phyloP scores from a whole-genome alignment of 176 grass and related monocot genomes.

The Oryza rufipogon region DNA sequence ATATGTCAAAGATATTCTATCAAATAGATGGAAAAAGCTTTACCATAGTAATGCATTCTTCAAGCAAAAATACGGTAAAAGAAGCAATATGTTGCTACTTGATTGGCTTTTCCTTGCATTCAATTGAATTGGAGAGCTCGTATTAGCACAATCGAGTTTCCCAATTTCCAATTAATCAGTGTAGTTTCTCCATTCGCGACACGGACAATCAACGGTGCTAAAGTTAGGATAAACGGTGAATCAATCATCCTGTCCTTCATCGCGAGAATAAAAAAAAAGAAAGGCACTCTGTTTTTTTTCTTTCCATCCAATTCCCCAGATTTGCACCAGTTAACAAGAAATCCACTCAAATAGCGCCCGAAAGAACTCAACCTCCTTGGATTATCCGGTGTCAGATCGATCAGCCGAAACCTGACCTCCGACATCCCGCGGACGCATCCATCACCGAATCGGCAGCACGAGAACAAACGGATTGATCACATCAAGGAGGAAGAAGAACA shows the following conservation, averaged over 20 bases:
- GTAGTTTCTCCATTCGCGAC: neutral
- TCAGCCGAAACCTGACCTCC: neutral
- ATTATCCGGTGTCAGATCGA: neutral
- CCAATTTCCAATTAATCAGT: neutral
- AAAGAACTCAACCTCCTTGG: neutral
- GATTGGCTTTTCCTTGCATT: neutral
- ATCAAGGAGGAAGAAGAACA: no score
- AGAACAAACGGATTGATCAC: neutral
- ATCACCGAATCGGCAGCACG: neutral
- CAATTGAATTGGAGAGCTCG: neutral
- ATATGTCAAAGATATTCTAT: conserved; percentile 20
- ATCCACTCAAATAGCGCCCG: neutral
- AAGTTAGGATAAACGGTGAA: conserved; percentile 10
- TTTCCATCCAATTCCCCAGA: neutral
- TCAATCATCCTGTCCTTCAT: neutral
- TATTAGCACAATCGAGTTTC: neutral
- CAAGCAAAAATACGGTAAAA: neutral
- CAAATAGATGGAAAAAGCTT: conserved; percentile 21
- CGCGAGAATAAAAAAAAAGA: neutral
- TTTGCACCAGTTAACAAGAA: neutral
- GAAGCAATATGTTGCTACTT: neutral
- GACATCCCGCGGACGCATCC: neutral
- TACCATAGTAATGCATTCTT: neutral
- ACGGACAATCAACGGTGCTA: neutral
- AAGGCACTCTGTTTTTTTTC: neutral